phyloP scores from a whole-genome alignment of 768 basidiomycete species.

The Boletales sp. region DNA sequence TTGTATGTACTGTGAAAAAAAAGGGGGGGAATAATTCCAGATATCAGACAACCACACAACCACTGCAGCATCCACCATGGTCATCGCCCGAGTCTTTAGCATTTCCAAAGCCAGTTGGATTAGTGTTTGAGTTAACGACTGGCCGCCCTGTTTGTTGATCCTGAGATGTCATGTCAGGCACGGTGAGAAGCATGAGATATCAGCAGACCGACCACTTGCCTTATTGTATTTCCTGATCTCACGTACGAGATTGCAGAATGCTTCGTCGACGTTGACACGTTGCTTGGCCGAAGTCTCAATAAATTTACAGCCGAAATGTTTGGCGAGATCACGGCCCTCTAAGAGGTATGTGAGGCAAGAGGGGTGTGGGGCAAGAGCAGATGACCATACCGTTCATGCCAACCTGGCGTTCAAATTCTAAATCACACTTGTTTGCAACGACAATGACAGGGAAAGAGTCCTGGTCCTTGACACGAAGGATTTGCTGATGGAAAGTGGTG shows the following conservation, averaged over 20 bases:
- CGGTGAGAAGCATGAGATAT: not conserved
- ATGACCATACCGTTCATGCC: slow-evolving; percentile 78
- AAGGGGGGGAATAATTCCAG: not conserved
- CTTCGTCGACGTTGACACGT: slow-evolving; percentile 95
- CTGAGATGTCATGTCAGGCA: slow-evolving; percentile 33
- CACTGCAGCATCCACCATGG: slow-evolving; percentile 58
- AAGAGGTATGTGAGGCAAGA: slow-evolving; percentile 6
- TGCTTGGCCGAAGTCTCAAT: slow-evolving; percentile 97
- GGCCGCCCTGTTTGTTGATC: slow-evolving; percentile 80
- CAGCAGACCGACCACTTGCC: slow-evolving; percentile 38
- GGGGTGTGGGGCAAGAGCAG: not conserved
- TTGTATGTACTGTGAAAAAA: slow-evolving; percentile 6
- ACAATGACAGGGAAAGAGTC: slow-evolving; percentile 94
- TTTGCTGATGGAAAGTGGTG: slow-evolving; percentile 93
- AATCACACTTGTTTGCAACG: slow-evolving; percentile 97
- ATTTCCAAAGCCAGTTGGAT: slow-evolving; percentile 46
- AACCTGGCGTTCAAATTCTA: slow-evolving; percentile 95
- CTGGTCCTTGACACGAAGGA: slow-evolving; percentile 94
- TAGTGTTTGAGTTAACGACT: slow-evolving; percentile 42
- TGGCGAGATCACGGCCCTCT: slow-evolving; percentile 98
- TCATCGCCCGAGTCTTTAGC: slow-evolving; percentile 46
- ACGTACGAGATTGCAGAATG: slow-evolving; percentile 88
- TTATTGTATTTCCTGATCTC: slow-evolving; percentile 94
- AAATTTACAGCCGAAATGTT: slow-evolving; percentile 91
- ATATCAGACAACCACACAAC: slow-evolving; percentile 57